phyloP scores from a whole-genome alignment of 2,329 filamentous ascomycete genomes.

The Raffaelea ambrosiae region DNA sequence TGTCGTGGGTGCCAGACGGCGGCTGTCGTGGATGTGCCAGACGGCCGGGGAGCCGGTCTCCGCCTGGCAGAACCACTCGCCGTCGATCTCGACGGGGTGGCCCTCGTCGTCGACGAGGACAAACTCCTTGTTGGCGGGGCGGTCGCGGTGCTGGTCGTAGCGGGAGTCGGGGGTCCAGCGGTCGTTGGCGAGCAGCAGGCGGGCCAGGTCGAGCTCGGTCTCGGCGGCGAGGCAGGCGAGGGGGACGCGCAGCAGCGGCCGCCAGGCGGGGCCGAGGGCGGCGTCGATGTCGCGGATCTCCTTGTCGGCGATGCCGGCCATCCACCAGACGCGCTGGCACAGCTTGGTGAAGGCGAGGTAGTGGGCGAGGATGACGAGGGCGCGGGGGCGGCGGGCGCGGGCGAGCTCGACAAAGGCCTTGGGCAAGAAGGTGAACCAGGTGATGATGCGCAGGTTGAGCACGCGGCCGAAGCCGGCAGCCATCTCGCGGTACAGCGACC shows the following conservation, averaged over 20 bases:
- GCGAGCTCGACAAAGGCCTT: conserved; percentile 34
- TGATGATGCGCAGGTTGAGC: conserved; percentile 41
- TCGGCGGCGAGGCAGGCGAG: conserved; percentile 24
- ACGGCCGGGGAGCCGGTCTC: neutral
- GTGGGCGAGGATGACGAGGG: conserved; percentile 43
- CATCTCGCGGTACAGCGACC: conserved; percentile 43
- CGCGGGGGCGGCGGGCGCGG: conserved; percentile 31
- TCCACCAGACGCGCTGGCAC: conserved; percentile 38
- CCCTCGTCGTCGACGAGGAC: conserved; percentile 7
- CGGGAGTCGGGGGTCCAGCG: conserved; percentile 26
- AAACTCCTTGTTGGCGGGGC: neutral
- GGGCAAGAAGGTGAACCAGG: conserved; percentile 44
- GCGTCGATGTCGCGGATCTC: conserved; percentile 35
- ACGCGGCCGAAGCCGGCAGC: conserved; percentile 29
- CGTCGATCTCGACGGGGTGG: neutral
- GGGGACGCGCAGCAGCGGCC: conserved; percentile 31
- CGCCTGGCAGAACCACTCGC: conserved; percentile 1
- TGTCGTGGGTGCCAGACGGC: too few relatives aligned
- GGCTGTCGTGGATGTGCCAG: conserved; percentile 1
- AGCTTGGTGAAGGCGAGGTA: conserved; percentile 43
- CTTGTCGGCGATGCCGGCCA: conserved; percentile 33
- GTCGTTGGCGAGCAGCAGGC: conserved; percentile 33
- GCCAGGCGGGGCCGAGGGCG: conserved; percentile 31
- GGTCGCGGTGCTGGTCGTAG: neutral
- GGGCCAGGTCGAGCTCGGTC: conserved; percentile 18